Base-by-base conservation (phyloP, 305 asterid genomes). In the Fraxinus xanthoxyloides region DNA sequence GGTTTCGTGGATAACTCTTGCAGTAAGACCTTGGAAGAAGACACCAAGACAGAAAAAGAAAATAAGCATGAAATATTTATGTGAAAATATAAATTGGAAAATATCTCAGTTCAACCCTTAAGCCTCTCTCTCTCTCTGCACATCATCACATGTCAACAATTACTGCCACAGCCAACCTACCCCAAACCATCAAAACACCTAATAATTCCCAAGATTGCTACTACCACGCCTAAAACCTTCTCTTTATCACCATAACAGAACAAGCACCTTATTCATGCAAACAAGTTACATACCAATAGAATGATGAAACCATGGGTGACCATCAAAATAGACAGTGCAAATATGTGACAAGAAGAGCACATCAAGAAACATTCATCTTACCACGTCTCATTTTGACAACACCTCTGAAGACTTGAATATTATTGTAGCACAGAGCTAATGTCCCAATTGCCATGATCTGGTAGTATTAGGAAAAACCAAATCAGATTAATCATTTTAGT, bases 1-100 rank as follows among this genome's bases (percentile, higher is more conserved):
- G 80, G 97, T 93, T 86, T 88, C 84, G 81, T 91, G 95, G 54
- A 94, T 91, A 80, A 94, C 82, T 88, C 93, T 95, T 77, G 99
- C 99, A 80, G 97, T 92, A 81, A 95, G 97, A 82, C 99, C 99
- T 92, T 79, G 88, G 83, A 75, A 59, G 77, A 72, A 7, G 30
- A n/a, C 63, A 83, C 83, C 80, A 65, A 7, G 28, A 77, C 38
- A 21, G 24, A 54, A 54, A 54, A 2, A 19, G 10, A 19, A 7
- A 19, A 21, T 59, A 21, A 59, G 30, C 69, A 59, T 59, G 30
- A 59, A 7, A 59, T 56, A 48, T 48, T 61, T 61, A 61, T 21
- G 32, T 61, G 2, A 61, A 61, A 61, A 61, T 63, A 63, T 24
- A 23, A 24, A 21, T 23, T 63, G 73, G 34, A 59, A 59, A 65